Evolutionary conservation across 345 rosid genomes (phyloP), one percentile per base, ranked within the genome.

Genomic region (Toxicodendron radicans): DNA sequence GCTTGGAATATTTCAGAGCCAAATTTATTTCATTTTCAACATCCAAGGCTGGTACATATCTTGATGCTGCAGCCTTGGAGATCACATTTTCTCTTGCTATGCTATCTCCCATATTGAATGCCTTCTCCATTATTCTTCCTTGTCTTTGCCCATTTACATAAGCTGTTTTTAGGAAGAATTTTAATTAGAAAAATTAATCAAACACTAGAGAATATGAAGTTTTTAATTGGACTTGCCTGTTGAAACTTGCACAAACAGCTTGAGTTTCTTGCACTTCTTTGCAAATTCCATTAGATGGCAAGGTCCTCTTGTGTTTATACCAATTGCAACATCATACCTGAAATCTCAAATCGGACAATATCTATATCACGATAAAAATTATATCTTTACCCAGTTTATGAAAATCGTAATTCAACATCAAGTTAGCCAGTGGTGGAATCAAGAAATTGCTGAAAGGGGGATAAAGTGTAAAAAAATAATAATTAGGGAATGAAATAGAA

Each of bases 141-240:
- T 89, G 91, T 75, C 98, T 95, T 75, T 88, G 93, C 78, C 99
- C 99, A 81, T 93, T 95, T 58, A 90, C 97, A 72, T 95, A 95
- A 58, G 97, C 99, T 92, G 80, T 66, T 79, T 54, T 70, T 20
- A n/a, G 53, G 43, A 13, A 66, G 20, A 27, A 58, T 6, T 16
- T 10, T 23, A 24, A 54, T 54, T 4, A 32, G 41, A 30, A 30
- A 60, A 13, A 13, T 60, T 32, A 5, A 12, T 14, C 13, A 6
- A 32, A 60, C 5, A n/a, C n/a, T n/a, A n/a, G n/a, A n/a, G n/a
- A 46, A 46, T 9, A 10, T 10, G 51, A 13, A 46, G 51, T 13
- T 46, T 13, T 56, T 18, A 1, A 20, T 14, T 20, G 32, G 1
- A 58, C 41, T 58, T 68, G 73, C 83, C 85, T 67, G 85, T 83